Percentiles rank a stretch among this genome's conserved stretches.
Evolutionary conservation across 306 rosid genomes (phyloP).

Genomic region (Begonia masoniana): DNA sequence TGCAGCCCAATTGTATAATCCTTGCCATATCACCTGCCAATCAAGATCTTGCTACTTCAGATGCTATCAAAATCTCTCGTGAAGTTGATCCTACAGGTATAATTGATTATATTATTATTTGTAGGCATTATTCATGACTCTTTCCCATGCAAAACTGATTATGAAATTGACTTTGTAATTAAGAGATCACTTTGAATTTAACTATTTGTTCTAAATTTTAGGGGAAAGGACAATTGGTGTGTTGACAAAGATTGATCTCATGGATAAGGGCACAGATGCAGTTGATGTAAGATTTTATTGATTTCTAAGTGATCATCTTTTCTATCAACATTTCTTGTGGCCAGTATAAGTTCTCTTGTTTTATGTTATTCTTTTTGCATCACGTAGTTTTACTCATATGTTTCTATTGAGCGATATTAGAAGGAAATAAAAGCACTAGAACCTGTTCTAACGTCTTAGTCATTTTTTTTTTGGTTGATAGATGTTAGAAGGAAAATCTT

Average conservation of each 20-base stretch:
- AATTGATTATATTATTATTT: background rate
- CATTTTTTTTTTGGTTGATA: conserved; percentile 19
- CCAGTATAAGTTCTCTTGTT: background rate
- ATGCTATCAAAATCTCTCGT: conserved; percentile 90
- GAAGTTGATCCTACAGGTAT: conserved; percentile 94
- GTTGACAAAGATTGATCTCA: conserved; percentile 91
- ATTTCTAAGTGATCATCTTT: no score
- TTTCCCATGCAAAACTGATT: no score
- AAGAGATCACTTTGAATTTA: background rate
- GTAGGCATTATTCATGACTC: no score
- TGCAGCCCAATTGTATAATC: conserved; percentile 91
- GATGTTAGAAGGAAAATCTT: conserved; percentile 80
- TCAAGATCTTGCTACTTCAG: conserved; percentile 98
- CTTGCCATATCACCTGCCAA: conserved; percentile 95
- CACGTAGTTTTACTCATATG: background rate
- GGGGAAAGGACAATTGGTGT: conserved; percentile 97
- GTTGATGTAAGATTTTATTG: conserved; percentile 54
- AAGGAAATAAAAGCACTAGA: conserved; percentile 21
- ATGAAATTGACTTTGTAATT: no score
- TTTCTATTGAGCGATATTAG: conserved; percentile 45
- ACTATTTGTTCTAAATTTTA: conserved; percentile 13
- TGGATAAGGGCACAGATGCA: conserved; percentile 99
- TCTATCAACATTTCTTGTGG: background rate
- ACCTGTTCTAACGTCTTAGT: background rate
- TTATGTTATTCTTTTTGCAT: background rate